A percentile compares a stretch with the other conserved stretches of the same genome.
These are phyloP conservation scores for Hanseniaspora jakobsenii DNA, from an alignment of 805 yeast genomes.

Conservation along the genomic window DNA sequence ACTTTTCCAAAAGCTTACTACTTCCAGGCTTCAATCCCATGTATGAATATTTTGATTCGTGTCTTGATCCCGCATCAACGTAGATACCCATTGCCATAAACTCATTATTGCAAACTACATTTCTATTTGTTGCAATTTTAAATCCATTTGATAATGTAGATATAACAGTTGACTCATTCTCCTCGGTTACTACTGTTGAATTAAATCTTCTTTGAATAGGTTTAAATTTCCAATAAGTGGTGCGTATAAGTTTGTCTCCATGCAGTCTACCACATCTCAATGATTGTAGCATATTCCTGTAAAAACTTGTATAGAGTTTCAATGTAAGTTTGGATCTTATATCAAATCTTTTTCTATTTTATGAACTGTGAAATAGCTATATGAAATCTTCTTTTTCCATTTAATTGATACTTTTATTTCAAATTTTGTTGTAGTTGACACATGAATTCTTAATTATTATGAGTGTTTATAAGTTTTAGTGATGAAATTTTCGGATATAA, in stretches of 20 bases:
- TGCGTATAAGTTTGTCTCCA: neutral
- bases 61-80: constrained; percentile 82
- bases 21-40: constrained; percentile 44
- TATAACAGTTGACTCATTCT: constrained; percentile 14
- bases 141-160: constrained; percentile 61
- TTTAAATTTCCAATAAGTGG: neutral
- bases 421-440: too few relatives aligned
- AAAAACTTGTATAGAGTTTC: too few relatives aligned
- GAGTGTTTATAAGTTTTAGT: too few relatives aligned
- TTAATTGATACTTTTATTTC: too few relatives aligned
- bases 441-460: too few relatives aligned
- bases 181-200: neutral
- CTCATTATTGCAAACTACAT: constrained; percentile 73
- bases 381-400: too few relatives aligned
- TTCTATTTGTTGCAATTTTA: constrained; percentile 68
- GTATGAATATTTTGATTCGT: constrained; percentile 39
- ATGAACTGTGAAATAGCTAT: too few relatives aligned
- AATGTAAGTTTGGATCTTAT: too few relatives aligned
- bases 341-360: too few relatives aligned
- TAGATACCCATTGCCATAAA: constrained; percentile 65
- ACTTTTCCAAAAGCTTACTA: constrained; percentile 71
- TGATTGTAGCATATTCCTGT: too few relatives aligned
- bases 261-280: too few relatives aligned
- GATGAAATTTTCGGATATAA: too few relatives aligned
- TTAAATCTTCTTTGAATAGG: constrained; percentile 15